These are phyloP conservation scores for Centella asiatica DNA, from an alignment of 129 eudicot genomes.

Conservation along the genomic window DNA sequence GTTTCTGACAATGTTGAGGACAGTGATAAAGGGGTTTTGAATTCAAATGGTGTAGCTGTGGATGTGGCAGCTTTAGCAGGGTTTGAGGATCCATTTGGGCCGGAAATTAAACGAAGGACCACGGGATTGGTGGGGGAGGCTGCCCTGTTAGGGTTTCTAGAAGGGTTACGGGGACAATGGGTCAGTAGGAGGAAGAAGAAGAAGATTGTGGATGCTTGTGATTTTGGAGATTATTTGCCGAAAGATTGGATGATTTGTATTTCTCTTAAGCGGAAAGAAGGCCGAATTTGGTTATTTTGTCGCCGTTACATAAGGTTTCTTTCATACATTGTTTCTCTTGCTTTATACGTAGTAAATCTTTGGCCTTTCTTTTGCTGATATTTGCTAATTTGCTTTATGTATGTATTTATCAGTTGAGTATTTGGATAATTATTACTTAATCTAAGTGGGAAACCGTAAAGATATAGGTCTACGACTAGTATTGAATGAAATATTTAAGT, in stretches of 20 bases:
- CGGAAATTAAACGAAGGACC: slow-evolving; percentile 50
- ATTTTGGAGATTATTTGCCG: slow-evolving; percentile 65
- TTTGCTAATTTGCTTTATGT: no score
- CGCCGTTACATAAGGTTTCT: slow-evolving; percentile 81
- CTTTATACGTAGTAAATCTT: no score
- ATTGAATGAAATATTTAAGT: no score
- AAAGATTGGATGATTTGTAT: slow-evolving; percentile 68
- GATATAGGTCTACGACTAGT: no score
- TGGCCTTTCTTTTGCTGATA: no score
- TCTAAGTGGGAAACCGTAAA: no score
- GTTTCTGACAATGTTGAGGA: slow-evolving; percentile 29
- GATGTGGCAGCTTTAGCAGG: slow-evolving; percentile 37
- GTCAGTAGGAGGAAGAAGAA: slow-evolving; percentile 77
- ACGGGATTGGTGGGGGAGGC: slow-evolving; percentile 41
- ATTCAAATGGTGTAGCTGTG: slow-evolving; percentile 46
- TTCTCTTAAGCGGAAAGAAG: slow-evolving; percentile 59
- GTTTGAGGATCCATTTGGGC: slow-evolving; percentile 54
- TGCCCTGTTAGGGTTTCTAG: slow-evolving; percentile 57
- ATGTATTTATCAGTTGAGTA: no score
- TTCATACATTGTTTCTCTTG: neutral
- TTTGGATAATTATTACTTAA: no score
- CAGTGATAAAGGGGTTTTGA: slow-evolving; percentile 43
- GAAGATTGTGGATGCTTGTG: slow-evolving; percentile 66
- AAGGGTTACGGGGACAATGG: slow-evolving; percentile 65
- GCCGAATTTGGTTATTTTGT: slow-evolving; percentile 55